Base-by-base conservation (phyloP, 768 basidiomycete species). In the Rhizopogon vulgaris region DNA sequence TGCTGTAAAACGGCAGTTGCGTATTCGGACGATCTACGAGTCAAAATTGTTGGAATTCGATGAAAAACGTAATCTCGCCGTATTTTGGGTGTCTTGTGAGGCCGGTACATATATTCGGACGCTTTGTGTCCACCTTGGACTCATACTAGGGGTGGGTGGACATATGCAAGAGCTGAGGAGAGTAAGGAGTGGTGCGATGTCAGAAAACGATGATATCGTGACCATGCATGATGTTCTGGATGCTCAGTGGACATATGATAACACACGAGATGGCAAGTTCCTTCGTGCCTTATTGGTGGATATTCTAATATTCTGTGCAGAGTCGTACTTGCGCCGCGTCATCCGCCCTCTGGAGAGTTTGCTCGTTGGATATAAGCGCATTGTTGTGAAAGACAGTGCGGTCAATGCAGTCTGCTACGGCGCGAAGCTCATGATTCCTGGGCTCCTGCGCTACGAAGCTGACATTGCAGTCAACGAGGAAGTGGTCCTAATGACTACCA, bases 181-280 rank as follows among this genome's bases (percentile, higher is more conserved):
- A 61, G 95, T 98, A 12, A 76, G 96, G 58, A 91, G 87, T 65
- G 96, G 96, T 62, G 95, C 94, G 45, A 86, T 97, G 82, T 90
- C 88, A 45, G 96, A 99, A 74, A 94, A 91, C 66, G 95, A 98
- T 65, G 94, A 94, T 60, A 93, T 97, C 63, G 96, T 98, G 54
- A 94, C 95, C 18, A 99, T 99, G 96, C 96, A 99, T 71, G 96
- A 99, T 67, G 95, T 99, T 27, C 73, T 99, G 72, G 96, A 99
- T 69, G 96, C 96, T 11, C 96, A 98, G 63, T 99, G 95, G 94
- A 70, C 87, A 65, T 98, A 95, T 67, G 96, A 99, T 68, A 97
- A 95, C 69, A 96, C 90, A 3, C 79, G 94, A 37, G 96, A 99
- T 70, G 94, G 94, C 94, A 57, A 67, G 51, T 34, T 49, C 25